A percentile compares a stretch with the other conserved stretches of the same genome.
phyloP scores from a whole-genome alignment of 768 basidiomycete genomes.

The Boletus tomentosulus region DNA sequence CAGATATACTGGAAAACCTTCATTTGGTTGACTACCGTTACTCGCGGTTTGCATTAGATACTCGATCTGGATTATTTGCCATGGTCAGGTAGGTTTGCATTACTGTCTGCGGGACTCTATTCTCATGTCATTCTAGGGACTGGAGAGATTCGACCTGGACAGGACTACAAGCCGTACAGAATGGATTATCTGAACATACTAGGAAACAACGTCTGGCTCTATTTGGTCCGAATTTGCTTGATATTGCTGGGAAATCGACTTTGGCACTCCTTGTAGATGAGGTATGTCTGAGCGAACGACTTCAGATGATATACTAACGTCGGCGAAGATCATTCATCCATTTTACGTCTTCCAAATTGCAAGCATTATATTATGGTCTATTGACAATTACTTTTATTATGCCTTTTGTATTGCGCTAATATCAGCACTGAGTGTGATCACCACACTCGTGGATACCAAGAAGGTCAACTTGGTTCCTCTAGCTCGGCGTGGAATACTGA shows the following conservation, averaged over 20 bases:
- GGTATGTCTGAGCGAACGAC: constrained; percentile 41
- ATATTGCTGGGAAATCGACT: constrained; percentile 85
- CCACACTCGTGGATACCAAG: constrained; percentile 89
- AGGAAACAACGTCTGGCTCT: constrained; percentile 65
- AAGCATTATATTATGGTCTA: constrained; percentile 88
- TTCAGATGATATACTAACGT: constrained; percentile 1
- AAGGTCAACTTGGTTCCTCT: constrained; percentile 49
- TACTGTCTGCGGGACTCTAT: background rate
- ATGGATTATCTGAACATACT: constrained; percentile 52
- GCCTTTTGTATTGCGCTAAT: constrained; percentile 96
- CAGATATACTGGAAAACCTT: constrained; percentile 46
- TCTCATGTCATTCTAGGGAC: constrained; percentile 48
- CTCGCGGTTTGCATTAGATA: constrained; percentile 84
- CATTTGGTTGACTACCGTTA: constrained; percentile 88
- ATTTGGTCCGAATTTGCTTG: constrained; percentile 84
- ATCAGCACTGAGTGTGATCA: constrained; percentile 74
- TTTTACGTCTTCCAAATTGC: constrained; percentile 99
- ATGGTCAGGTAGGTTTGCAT: constrained; percentile 62
- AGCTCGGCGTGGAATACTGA: constrained; percentile 1
- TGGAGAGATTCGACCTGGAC: constrained; percentile 86
- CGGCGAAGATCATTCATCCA: constrained; percentile 78
- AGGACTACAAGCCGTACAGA: constrained; percentile 54
- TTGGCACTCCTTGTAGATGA: constrained; percentile 81
- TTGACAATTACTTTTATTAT: constrained; percentile 97
- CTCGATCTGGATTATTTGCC: constrained; percentile 73